phyloP scores from a whole-genome alignment of 2,329 filamentous ascomycete genomes.

The Fusarium fujikuroi region DNA sequence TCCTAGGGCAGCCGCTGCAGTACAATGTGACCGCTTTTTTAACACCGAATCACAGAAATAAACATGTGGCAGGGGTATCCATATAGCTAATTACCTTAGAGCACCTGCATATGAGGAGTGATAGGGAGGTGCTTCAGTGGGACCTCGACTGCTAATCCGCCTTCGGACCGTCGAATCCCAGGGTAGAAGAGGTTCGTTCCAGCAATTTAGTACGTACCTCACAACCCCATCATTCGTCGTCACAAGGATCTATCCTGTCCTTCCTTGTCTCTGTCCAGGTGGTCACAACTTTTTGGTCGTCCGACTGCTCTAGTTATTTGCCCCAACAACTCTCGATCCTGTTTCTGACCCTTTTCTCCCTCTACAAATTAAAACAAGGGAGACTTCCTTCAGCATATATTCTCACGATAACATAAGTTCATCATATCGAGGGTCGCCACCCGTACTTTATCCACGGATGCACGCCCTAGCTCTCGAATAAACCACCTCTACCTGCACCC shows the following conservation, averaged over 20 bases:
- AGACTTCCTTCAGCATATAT: neutral
- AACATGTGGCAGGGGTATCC: constrained; percentile 20
- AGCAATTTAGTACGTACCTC: constrained; percentile 30
- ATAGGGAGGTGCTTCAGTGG: constrained; percentile 20
- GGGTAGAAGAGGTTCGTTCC: neutral
- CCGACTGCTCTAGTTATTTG: constrained; percentile 32
- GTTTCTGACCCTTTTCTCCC: neutral
- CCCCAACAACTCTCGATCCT: constrained; percentile 34
- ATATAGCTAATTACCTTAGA: constrained; percentile 5
- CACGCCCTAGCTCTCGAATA: constrained; percentile 29
- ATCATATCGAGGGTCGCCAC: constrained; percentile 27
- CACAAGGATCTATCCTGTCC: constrained; percentile 37
- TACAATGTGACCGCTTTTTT: constrained; percentile 27
- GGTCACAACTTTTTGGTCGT: constrained; percentile 43
- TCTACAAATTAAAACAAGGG: neutral
- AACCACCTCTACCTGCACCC: constrained; percentile 12
- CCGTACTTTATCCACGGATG: constrained; percentile 33
- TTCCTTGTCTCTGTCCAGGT: constrained; percentile 37
- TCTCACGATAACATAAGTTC: constrained; percentile 12
- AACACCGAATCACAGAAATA: constrained; percentile 5
- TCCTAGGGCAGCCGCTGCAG: constrained; percentile 6
- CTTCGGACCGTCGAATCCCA: neutral
- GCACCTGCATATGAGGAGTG: constrained; percentile 25
- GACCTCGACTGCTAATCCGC: constrained; percentile 1
- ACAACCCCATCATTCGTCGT: constrained; percentile 17